phyloP scores from a whole-genome alignment of 2,329 filamentous ascomycete species.

The Aspergillus fructus region DNA sequence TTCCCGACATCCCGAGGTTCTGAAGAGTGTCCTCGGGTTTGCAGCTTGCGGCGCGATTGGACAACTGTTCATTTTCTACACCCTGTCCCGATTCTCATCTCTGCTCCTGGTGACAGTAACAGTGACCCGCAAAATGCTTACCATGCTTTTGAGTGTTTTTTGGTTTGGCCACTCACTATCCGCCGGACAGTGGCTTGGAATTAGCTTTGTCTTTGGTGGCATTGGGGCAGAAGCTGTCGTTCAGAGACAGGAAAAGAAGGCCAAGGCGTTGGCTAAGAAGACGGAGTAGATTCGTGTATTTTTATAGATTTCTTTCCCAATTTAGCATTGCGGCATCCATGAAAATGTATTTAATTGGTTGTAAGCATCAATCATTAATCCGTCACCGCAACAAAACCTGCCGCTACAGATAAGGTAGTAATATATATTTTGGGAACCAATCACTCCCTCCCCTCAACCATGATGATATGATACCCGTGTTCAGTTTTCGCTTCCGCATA shows the following conservation, averaged over 20 bases:
- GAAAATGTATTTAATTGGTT: neutral
- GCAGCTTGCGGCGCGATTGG: constrained; percentile 86
- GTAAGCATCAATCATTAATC: neutral
- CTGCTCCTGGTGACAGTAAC: constrained; percentile 93
- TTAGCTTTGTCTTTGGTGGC: constrained; percentile 89
- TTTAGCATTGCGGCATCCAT: neutral
- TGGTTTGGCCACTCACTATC: constrained; percentile 88
- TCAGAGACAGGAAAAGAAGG: constrained; percentile 76
- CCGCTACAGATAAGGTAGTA: neutral
- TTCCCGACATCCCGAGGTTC: constrained; percentile 73
- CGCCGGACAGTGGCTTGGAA: constrained; percentile 90
- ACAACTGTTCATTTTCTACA: constrained; percentile 98
- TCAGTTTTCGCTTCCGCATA: constrained; percentile 62
- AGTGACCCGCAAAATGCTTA: constrained; percentile 98
- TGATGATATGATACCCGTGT: constrained; percentile 68
- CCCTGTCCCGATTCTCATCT: constrained; percentile 85
- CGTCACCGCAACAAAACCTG: neutral
- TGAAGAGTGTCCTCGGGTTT: constrained; percentile 86
- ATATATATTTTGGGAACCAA: neutral
- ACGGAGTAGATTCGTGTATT: constrained; percentile 21
- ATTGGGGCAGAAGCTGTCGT: constrained; percentile 88
- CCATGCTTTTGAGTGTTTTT: constrained; percentile 94
- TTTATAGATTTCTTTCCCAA: neutral
- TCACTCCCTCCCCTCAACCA: constrained; percentile 65
- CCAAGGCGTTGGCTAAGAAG: constrained; percentile 36